phyloP scores from a whole-genome alignment of 305 asterid genomes.

The Petunia hybrid region DNA sequence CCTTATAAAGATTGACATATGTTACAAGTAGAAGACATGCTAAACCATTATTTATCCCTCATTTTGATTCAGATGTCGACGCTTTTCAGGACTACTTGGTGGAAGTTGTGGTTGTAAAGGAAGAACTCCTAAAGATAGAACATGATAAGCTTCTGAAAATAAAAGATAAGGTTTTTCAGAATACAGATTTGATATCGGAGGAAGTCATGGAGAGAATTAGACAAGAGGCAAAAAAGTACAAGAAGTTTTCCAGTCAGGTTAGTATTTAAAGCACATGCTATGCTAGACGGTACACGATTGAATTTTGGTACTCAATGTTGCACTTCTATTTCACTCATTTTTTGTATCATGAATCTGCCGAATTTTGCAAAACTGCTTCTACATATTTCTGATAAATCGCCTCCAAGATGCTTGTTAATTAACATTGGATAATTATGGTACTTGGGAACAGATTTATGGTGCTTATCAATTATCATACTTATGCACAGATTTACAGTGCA shows the following conservation, averaged over 20 bases:
- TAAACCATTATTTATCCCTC: conserved; percentile 44
- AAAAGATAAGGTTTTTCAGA: conserved; percentile 82
- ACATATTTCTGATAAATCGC: conserved; percentile 95
- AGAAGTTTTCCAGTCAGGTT: conserved; percentile 90
- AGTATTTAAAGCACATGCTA: too few species aligned
- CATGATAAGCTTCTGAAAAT: conserved; percentile 62
- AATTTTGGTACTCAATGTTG: conserved; percentile 4
- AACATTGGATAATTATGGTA: too few species aligned
- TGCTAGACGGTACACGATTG: too few species aligned
- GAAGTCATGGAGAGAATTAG: conserved; percentile 78
- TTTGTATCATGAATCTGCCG: conserved; percentile 50
- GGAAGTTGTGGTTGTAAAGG: conserved; percentile 73
- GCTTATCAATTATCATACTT: too few species aligned
- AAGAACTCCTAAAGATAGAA: conserved; percentile 56
- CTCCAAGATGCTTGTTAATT: too few species aligned
- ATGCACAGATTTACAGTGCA: too few species aligned
- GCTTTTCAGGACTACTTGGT: conserved; percentile 76
- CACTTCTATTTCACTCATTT: conserved; percentile 27
- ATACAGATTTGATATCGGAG: conserved; percentile 73
- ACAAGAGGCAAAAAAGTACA: conserved; percentile 86
- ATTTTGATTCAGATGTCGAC: conserved; percentile 64
- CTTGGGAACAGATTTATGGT: too few species aligned
- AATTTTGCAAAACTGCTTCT: conserved; percentile 74
- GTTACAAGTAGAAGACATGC: conserved; percentile 40
- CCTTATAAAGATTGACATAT: conserved; percentile 33